Percentiles rank a stretch among this genome's conserved stretches.
phyloP scores from a whole-genome alignment of 768 basidiomycete species.

The Trametes elegans region DNA sequence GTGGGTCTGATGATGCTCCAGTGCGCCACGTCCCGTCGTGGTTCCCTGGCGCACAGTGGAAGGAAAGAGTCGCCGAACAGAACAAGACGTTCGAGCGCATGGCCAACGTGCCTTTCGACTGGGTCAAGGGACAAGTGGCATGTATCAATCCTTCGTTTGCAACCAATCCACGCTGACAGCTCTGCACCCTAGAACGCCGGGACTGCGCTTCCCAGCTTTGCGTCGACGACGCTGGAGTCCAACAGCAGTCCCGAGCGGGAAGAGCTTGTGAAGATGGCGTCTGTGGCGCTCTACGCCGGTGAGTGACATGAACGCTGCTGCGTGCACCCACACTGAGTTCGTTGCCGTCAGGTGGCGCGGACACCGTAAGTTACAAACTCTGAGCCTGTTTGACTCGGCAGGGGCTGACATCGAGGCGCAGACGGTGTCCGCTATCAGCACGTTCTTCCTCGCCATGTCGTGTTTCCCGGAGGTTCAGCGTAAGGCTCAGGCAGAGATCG shows the following conservation, averaged over 20 bases:
- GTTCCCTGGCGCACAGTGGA: constrained; percentile 40
- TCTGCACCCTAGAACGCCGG: constrained; percentile 16
- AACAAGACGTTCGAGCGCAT: constrained; percentile 16
- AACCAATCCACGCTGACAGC: background rate
- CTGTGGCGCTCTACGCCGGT: constrained; percentile 20
- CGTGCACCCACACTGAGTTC: background rate
- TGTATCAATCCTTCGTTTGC: background rate
- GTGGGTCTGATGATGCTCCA: constrained; percentile 7
- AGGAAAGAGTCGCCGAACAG: constrained; percentile 31
- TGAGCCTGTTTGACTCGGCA: no score
- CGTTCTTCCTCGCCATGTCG: constrained; percentile 34
- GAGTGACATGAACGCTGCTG: background rate
- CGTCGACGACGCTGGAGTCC: constrained; percentile 15
- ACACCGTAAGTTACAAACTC: constrained; percentile 15
- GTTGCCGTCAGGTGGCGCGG: constrained; percentile 16
- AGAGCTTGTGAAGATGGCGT: constrained; percentile 15
- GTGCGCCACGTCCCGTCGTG: constrained; percentile 39
- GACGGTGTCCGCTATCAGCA: constrained; percentile 32
- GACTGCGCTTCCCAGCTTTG: constrained; percentile 20
- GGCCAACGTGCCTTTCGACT: constrained; percentile 30
- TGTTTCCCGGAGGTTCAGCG: constrained; percentile 36
- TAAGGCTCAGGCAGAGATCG: constrained; percentile 39
- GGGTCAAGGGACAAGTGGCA: constrained; percentile 34
- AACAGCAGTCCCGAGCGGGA: constrained; percentile 9
- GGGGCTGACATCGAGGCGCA: constrained; percentile 4